phyloP scores from a whole-genome alignment of 495 filamentous ascomycete species.

The Filosporella fistucella region DNA sequence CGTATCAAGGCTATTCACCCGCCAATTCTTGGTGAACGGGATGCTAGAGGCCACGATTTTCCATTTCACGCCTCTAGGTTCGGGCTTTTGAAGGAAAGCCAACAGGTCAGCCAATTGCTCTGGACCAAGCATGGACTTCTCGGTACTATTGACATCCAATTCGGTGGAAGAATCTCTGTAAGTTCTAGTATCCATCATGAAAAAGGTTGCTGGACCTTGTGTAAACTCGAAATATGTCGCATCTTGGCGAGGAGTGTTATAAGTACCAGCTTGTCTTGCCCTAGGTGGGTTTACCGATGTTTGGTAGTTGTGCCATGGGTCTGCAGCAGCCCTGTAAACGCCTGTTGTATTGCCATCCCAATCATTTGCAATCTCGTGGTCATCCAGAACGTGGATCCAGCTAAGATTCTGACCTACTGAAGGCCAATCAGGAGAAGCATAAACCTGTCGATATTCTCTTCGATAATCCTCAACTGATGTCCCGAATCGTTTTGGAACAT shows the following conservation, averaged over 20 bases:
- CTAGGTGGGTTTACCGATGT: constrained; percentile 75
- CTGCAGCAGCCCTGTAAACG: constrained; percentile 45
- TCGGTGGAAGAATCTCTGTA: constrained; percentile 65
- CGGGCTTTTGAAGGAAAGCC: constrained; percentile 62
- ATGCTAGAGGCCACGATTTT: constrained; percentile 86
- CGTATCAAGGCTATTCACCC: constrained; percentile 73
- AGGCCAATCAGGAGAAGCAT: constrained; percentile 87
- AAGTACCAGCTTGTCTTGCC: constrained; percentile 33
- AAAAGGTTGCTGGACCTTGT: constrained; percentile 88
- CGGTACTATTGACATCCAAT: constrained; percentile 38
- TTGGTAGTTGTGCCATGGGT: constrained; percentile 86
- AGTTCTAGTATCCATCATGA: constrained; percentile 87
- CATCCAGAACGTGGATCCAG: constrained; percentile 94
- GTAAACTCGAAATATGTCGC: constrained; percentile 82
- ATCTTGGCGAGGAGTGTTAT: constrained; percentile 32
- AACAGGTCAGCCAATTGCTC: constrained; percentile 77
- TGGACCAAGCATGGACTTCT: constrained; percentile 82
- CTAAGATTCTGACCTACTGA: constrained; percentile 64
- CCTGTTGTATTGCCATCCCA: constrained; percentile 73
- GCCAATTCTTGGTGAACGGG: constrained; percentile 98
- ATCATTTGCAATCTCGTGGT: constrained; percentile 94
- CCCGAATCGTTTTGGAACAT: constrained; percentile 79
- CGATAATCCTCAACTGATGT: constrained; percentile 70
- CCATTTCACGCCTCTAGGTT: constrained; percentile 78
- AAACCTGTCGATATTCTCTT: constrained; percentile 87